Evolutionary conservation across 2,329 filamentous ascomycete genomes (phyloP).

Genomic region (Talaromyces amestolkiae): DNA sequence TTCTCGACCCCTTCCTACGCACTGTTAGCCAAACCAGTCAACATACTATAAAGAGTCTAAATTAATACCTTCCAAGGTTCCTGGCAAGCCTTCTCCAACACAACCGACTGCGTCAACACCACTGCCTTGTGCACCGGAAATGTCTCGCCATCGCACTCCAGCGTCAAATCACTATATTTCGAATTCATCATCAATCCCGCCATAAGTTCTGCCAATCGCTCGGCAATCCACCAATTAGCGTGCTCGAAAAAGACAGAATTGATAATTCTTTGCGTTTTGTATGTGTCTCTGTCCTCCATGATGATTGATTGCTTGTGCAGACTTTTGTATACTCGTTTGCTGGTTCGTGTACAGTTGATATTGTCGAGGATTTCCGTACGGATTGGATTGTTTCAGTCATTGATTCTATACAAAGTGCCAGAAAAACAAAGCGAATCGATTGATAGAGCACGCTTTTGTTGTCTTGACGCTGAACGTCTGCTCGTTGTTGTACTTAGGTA

Average conservation of each 20-base stretch:
- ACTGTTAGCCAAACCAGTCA: background rate
- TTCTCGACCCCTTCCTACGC: conserved; percentile 16
- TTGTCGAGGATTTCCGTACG: background rate
- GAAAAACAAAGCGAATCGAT: background rate
- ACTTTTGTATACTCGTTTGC: background rate
- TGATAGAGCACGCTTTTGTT: no score
- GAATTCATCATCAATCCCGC: background rate
- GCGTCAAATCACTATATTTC: conserved; percentile 15
- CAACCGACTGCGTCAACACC: conserved; percentile 13
- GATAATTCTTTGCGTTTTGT: background rate
- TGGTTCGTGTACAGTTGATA: background rate
- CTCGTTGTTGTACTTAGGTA: background rate
- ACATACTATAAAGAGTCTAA: background rate
- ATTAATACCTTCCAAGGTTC: conserved; percentile 7
- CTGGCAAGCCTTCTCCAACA: conserved; percentile 13
- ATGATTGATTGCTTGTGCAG: background rate
- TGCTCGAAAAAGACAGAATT: background rate
- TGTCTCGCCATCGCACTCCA: conserved; percentile 12
- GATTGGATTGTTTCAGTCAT: background rate
- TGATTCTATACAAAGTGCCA: background rate
- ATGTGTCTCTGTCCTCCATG: background rate
- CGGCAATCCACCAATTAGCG: background rate
- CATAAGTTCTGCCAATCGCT: background rate
- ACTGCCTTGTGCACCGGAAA: conserved; percentile 15
- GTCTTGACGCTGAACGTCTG: background rate